Evolutionary conservation across 805 yeast species (phyloP).

Genomic region (Kregervanrija fluxuum): DNA sequence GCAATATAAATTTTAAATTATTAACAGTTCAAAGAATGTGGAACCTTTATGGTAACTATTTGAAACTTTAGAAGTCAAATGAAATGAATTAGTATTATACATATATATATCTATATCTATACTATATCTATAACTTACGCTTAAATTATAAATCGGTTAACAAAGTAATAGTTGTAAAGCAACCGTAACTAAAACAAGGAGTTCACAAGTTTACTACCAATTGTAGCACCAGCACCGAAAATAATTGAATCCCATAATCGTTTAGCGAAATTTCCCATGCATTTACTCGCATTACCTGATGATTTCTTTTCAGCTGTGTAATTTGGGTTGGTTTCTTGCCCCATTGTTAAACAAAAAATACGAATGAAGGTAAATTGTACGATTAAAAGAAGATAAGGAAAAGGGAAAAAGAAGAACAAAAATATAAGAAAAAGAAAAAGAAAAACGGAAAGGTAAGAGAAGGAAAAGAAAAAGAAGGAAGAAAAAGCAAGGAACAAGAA

Average conservation of each 20-base stretch:
- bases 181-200: conserved; percentile 21
- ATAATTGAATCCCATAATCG: conserved; percentile 88
- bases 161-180: background rate
- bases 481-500: conserved; percentile 1
- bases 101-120: background rate
- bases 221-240: conserved; percentile 94
- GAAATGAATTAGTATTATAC: background rate
- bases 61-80: conserved; percentile 3
- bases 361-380: background rate
- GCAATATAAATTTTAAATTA: conserved; percentile 33
- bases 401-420: conserved; percentile 3
- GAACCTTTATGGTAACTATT: conserved; percentile 43
- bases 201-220: conserved; percentile 77
- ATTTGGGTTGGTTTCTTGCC: too few species aligned
- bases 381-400: background rate
- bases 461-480: background rate
- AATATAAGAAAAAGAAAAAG: background rate
- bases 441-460: background rate
- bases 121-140: too few species aligned
- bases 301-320: too few species aligned
- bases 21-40: conserved; percentile 51
- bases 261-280: conserved; percentile 49
- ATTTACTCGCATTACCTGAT: background rate
- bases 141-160: too few species aligned
- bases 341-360: background rate